These are phyloP conservation scores for Mycena metata DNA, from an alignment of 768 basidiomycete species.

Conservation along the genomic window DNA sequence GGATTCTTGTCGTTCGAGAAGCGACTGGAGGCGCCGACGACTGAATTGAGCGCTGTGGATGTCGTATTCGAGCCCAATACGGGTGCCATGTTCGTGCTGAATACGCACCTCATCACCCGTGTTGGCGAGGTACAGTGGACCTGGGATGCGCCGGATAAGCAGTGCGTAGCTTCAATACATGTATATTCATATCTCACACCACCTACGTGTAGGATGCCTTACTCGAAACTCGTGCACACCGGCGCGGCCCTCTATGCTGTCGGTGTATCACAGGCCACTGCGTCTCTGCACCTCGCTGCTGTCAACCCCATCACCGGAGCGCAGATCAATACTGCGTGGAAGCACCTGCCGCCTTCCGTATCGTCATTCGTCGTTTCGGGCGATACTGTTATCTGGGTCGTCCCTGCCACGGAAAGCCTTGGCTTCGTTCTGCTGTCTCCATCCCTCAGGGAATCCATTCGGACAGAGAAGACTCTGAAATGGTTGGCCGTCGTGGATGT, in stretches of 20 bases:
- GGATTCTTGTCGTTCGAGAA: constrained; percentile 79
- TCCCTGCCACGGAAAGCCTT: constrained; percentile 20
- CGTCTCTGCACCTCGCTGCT: constrained; percentile 75
- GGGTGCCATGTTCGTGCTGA: constrained; percentile 63
- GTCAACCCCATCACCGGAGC: constrained; percentile 59
- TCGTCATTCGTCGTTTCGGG: constrained; percentile 30
- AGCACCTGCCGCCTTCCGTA: constrained; percentile 33
- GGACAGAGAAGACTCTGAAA: constrained; percentile 54
- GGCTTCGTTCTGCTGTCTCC: constrained; percentile 57
- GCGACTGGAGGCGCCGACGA: constrained; percentile 62
- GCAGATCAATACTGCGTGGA: constrained; percentile 24
- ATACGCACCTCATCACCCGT: constrained; percentile 69
- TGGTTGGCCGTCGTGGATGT: constrained; percentile 74
- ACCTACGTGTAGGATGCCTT: constrained; percentile 64
- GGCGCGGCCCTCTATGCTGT: constrained; percentile 68
- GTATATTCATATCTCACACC: constrained; percentile 20
- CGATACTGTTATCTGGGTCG: constrained; percentile 26
- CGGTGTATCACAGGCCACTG: constrained; percentile 64
- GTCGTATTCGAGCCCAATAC: constrained; percentile 55
- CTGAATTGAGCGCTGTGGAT: constrained; percentile 65
- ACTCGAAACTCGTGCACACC: constrained; percentile 72
- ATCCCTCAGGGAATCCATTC: constrained; percentile 62
- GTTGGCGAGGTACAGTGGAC: constrained; percentile 74
- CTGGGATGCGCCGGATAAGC: constrained; percentile 78
- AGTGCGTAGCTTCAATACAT: constrained; percentile 57